A percentile compares a stretch with the other conserved stretches of the same genome.
These are phyloP conservation scores for Podaxis mareebaensis DNA, from an alignment of 768 basidiomycete species.

Conservation along the genomic window DNA sequence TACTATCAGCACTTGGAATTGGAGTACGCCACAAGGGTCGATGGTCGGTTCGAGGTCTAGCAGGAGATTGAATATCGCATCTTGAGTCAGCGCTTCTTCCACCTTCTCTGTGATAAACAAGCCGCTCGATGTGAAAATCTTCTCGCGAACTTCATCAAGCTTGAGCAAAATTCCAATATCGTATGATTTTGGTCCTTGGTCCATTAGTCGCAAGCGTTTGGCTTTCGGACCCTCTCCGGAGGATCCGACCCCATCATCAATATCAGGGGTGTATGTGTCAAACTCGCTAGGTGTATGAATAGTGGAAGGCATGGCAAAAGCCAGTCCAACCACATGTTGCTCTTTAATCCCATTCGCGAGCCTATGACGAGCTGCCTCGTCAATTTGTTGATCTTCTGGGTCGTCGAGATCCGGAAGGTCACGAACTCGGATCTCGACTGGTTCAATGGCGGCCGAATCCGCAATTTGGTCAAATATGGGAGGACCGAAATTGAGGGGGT, in stretches of 20 bases:
- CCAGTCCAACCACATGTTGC: conserved; percentile 3
- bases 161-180: conserved; percentile 6
- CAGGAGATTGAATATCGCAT: conserved; percentile 7
- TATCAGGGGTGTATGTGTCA: neutral
- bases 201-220: neutral
- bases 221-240: neutral
- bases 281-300: neutral
- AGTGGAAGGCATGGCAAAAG: conserved; percentile 7
- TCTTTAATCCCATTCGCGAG: conserved; percentile 2
- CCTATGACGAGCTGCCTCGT: neutral
- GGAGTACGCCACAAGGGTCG: neutral
- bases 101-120: neutral
- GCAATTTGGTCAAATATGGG: neutral
- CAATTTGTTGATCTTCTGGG: neutral
- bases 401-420: conserved; percentile 4
- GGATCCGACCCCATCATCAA: neutral
- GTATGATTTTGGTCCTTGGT: neutral
- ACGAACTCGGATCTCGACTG: neutral
- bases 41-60: conserved; percentile 1
- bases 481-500: neutral
- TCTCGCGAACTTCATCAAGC: neutral
- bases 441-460: neutral
- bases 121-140: neutral
- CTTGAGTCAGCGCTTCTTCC: neutral
- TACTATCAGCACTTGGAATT: neutral